Percentiles rank a stretch among this genome's conserved stretches.
Conservation (phyloP, 208 protist species). For the Giardia duodenalis region DNA sequence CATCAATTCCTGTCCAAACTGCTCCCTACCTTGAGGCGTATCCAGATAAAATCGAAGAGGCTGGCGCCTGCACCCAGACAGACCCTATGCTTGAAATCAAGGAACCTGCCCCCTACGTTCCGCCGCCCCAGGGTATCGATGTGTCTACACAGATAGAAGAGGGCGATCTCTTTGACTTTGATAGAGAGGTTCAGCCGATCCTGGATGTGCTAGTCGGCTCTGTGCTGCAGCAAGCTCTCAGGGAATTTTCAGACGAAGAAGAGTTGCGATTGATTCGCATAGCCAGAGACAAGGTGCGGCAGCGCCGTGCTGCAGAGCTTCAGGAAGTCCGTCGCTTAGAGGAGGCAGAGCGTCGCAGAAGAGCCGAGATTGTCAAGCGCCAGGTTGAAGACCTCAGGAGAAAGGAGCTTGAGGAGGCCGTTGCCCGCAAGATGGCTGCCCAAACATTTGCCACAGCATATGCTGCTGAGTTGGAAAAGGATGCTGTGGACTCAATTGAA, state of each 20-base stretch:
- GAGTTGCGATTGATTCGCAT: background rate
- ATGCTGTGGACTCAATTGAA: background rate
- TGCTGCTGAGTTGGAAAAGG: background rate
- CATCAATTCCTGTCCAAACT: background rate
- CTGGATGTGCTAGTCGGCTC: conserved; percentile 17
- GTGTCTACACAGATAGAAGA: background rate
- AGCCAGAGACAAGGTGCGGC: background rate
- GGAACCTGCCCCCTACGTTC: background rate
- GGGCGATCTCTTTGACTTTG: conserved; percentile 29
- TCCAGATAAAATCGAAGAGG: conserved; percentile 26
- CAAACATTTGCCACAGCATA: conserved; percentile 7
- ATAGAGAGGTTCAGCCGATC: conserved; percentile 22
- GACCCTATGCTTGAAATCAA: conserved; percentile 21
- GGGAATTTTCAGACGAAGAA: conserved; percentile 16
- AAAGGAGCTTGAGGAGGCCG: background rate
- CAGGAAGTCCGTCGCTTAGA: conserved; percentile 18
- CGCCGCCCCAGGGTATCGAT: background rate
- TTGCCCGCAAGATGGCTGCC: background rate
- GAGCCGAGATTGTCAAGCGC: conserved; percentile 18
- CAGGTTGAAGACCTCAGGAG: background rate
- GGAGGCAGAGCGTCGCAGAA: background rate
- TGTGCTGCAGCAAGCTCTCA: background rate
- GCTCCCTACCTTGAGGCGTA: background rate
- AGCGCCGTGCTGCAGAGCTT: background rate
- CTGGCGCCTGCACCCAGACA: background rate